Base-by-base conservation (phyloP, 148 eudicot genomes). In the Camellia sinensis region DNA sequence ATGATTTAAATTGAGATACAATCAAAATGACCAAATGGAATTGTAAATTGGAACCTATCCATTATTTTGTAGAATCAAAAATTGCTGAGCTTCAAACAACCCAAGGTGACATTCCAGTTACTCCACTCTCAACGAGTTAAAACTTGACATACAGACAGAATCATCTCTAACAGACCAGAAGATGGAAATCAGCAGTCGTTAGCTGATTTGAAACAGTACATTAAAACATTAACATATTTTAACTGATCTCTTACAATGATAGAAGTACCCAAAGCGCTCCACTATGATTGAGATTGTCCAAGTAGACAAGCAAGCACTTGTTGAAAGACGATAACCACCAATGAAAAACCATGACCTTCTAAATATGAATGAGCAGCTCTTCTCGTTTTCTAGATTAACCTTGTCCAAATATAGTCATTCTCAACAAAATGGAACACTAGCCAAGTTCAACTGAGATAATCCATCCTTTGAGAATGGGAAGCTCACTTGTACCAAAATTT, bases 361-460 rank as follows among this genome's bases (percentile, higher is more conserved):
- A 60, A 74, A 73, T 53, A 40, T 74, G 77, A 43, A 54, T 73
- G 46, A 67, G 22, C 19, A 74, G 13, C 64, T n/a, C 64, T 56
- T 37, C 64, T 56, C 40, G 48, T 48, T 37, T n/a, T 56, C 19
- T 37, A 74, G 77, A 54, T 73, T 54, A 29, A 74, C 4, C 75
- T 72, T 50, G 75, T 74, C 64, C 45, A 56, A 17, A 15, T 56
- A 29, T 29, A 17, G 11, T 14, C 63, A 54, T 7, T 74, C 62
- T 17, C 64, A 56, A 14, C 4, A 22, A 53, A 53, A 21, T 54
- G 76, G 45, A 22, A 73, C 62, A 10, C 44, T 3, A 17, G 12
- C 14, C 68, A 19, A 7, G 40, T 22, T 8, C 45, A 56, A 56
- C 45, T 14, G 44, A 6, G 37, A 6, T 19, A 21, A 11, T 50